Base-by-base conservation (phyloP, 805 yeast genomes). In the Wickerhamiella brachini region DNA sequence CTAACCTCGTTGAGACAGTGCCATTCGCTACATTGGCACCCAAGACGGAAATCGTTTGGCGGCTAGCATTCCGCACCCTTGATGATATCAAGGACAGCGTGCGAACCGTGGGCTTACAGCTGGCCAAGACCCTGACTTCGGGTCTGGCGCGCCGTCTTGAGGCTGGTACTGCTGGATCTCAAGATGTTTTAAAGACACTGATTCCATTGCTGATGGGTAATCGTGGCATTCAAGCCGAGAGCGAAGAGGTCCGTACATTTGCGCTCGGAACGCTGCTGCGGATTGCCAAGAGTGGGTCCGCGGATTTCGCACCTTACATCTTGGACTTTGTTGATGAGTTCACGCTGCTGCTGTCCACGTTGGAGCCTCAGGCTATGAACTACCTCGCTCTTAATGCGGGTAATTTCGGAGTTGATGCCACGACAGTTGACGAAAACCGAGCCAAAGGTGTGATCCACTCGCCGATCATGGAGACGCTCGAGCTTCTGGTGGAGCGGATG, bases 31-130 rank as follows among this genome's bases (percentile, higher is more conserved):
- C 44, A 1, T 45, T 52, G 17, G 38, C 44, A 20, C 31, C 48
- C 0, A 29, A 29, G 15, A 41, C 44, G 7, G 44, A 41, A 7
- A 20, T 20, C 5, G 78, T 90, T 31, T 90, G 97, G 97, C 71
- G 75, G 5, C 81, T 85, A 84, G 81, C 89, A 47, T 89, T 90
- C 68, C 75, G 98, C 60, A 77, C 79, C 0, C 77, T 90, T 76
- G 98, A 90, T 68, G 97, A 90, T 68, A 86, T 90, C 53, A 93
- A 93, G 65, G 96, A 86, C 38, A 84, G 94, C 67, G 96, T 93
- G 2, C 73, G 97, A 48, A 77, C 76, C 52, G 95, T 86, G 45
- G 97, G 95, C 9, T 68, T 73, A 41, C 75, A 75, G 37, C 68
- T 93, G 39, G 79, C 95, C 0, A 77, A 80, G 54, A 72, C 75